Base-by-base conservation (phyloP, 129 eudicot genomes). In the Arctium minus region DNA sequence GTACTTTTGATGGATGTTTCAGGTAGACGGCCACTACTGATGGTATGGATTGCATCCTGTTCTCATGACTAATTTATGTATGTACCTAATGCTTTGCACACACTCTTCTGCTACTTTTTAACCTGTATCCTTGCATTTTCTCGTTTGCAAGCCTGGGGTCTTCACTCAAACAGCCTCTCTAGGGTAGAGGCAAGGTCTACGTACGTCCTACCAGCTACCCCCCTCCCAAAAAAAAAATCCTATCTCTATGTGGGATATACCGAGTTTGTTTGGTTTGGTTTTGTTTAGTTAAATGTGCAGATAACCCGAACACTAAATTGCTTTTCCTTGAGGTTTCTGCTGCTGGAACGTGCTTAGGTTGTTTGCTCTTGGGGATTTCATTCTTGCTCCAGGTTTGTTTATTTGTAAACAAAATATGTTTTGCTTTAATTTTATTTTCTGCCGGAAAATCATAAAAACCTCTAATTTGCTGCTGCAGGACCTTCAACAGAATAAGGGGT, bases 1-100 rank as follows among this genome's bases (percentile, higher is more conserved):
- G 93, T 91, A 15, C 88, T 92, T 39, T 85, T 95, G 82, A 95
- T 91, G 93, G 98, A 95, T 75, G 92, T 86, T 68, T 92, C 89
- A 4, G 98, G 98, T 72, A 82, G 97, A 80, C 81, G 93, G 11
- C 96, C 94, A 53, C 83, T 95, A 32, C 89, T 95, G 31, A 73
- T 95, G 97, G 98, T 95, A 86, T 44, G 32, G 50, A 22, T 22
- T 22, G 27, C 27, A 22, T 22, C 27, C 27, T 22, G 27, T 22
- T 22, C 27, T 22, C 27, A 22, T 22, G 27, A 22, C 27, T 22
- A 22, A 22, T 22, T 22, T 22, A 22, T 22, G 27, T 22, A 22
- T 22, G 27, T 22, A 22, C 27, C 27, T 22, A 22, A 22, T 22
- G 27, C 27, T 22, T 22, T 22, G 27, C 27, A 22, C 27, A 22